Evolutionary conservation across 768 basidiomycete genomes (phyloP), one percentile per base, ranked within the genome.

Genomic region (Mrakia gelida): DNA sequence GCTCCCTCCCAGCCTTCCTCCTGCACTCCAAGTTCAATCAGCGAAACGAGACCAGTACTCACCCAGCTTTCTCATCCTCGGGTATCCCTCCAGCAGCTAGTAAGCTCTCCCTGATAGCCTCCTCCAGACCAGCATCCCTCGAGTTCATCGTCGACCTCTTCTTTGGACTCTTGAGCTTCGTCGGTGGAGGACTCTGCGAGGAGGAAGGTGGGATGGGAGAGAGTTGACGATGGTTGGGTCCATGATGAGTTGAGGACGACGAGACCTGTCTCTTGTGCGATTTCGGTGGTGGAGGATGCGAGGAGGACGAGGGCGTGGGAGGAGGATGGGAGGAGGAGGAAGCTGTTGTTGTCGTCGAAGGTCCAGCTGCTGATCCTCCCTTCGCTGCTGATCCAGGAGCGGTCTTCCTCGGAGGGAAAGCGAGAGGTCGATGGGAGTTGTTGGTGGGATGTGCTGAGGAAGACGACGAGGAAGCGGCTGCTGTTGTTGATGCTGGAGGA

Each of bases 91-190:
- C 76, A 21, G 73, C 73, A 9, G 72, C 77, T 9, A 78, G 72
- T 45, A 79, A 63, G 73, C 79, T 73, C 61, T 84, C 83, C 52
- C 75, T 43, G 65, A 86, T 85, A 56, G 91, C 93, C 82, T 95
- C 92, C 83, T 96, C 95, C 83, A 94, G 95, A 18, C 84, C 85
- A 23, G 95, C 93, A 84, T 97, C 96, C 77, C 96, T 87, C 82
- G 93, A 95, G 84, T 98, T 98, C 94, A 99, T 96, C 72, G 97
- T 99, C 81, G 93, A 94, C 79, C 97, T 88, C 73, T 93, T 90
- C 86, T 95, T 96, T 28, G 74, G 74, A 54, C 73, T 75, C 61
- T 75, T 75, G 30, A 21, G 41, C 71, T 79, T 74, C 23, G 77
- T 67, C n/a, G 78, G 61, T 28, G 76, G 75, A 23, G 75, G 65